phyloP scores from a whole-genome alignment of 306 rosid genomes.

The Elaeagnus macrophylla region DNA sequence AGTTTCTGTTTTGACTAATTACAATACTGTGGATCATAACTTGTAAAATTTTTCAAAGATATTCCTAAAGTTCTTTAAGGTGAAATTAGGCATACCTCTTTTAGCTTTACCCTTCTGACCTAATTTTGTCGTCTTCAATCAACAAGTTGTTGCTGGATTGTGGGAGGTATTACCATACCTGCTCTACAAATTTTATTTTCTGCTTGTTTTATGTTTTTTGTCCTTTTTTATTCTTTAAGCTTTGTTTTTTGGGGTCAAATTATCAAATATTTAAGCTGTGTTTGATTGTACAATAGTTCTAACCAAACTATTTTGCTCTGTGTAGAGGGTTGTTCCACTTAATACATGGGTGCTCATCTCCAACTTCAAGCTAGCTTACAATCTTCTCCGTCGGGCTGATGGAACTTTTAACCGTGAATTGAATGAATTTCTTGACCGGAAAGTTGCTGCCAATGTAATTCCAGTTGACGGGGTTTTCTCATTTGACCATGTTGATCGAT shows the following conservation, averaged over 20 bases:
- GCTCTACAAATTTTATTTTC: conserved; percentile 4
- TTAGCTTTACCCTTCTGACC: too few species aligned
- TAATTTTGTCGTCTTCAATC: too few species aligned
- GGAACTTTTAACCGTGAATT: conserved; percentile 81
- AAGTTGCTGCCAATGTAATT: conserved; percentile 55
- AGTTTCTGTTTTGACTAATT: too few species aligned
- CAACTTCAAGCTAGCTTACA: conserved; percentile 85
- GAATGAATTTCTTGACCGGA: conserved; percentile 78
- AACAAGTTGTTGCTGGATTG: too few species aligned
- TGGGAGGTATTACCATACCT: background rate
- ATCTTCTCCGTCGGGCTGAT: conserved; percentile 75
- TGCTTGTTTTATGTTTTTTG: background rate
- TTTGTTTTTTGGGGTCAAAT: too few species aligned
- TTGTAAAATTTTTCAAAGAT: too few species aligned
- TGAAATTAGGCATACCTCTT: too few species aligned
- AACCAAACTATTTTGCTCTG: conserved; percentile 3
- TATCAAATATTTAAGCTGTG: background rate
- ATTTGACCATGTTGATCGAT: conserved; percentile 65
- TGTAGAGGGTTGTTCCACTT: conserved; percentile 78
- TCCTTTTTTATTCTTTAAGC: too few species aligned
- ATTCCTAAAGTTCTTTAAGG: too few species aligned
- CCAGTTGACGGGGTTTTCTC: conserved; percentile 88
- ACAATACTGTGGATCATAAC: too few species aligned
- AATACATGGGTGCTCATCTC: conserved; percentile 95
- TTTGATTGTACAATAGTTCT: conserved; percentile 3